Evolutionary conservation across 1,139 yeast genomes (phyloP).

Genomic region (Kurtzmaniella quercitrusa): DNA sequence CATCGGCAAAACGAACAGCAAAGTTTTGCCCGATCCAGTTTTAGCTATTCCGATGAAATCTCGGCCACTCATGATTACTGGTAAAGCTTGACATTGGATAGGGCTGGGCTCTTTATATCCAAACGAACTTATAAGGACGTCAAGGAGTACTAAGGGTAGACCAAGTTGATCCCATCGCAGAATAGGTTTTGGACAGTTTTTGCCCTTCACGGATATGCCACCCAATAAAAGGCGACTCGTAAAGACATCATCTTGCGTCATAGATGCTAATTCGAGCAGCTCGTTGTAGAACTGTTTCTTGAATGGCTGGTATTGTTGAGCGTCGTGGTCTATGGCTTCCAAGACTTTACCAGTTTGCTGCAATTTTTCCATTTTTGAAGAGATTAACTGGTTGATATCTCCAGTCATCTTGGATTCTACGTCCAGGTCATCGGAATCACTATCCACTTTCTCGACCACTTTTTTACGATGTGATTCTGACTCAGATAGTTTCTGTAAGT

Average conservation of each 20-base stretch:
- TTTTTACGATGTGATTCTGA: neutral
- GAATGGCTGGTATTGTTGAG: constrained; percentile 49
- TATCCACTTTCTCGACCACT: constrained; percentile 7
- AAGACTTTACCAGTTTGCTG: constrained; percentile 34
- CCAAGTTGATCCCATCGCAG: constrained; percentile 80
- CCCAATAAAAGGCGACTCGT: constrained; percentile 53
- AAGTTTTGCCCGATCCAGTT: constrained; percentile 95
- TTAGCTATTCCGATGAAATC: constrained; percentile 94
- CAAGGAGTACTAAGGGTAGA: constrained; percentile 54
- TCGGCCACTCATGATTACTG: constrained; percentile 83
- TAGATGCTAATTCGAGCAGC: constrained; percentile 46
- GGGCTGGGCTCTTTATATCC: constrained; percentile 69
- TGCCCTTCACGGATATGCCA: constrained; percentile 62
- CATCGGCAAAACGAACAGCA: constrained; percentile 81
- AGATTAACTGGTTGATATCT: constrained; percentile 20
- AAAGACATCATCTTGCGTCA: constrained; percentile 50
- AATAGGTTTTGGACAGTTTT: constrained; percentile 61
- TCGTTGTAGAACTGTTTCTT: constrained; percentile 63
- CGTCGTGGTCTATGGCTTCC: constrained; percentile 39
- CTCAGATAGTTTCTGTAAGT: neutral
- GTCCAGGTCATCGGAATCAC: constrained; percentile 12
- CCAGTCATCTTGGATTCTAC: constrained; percentile 18
- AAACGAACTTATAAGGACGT: constrained; percentile 46
- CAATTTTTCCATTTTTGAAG: constrained; percentile 25
- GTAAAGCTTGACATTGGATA: constrained; percentile 88